Conservation (phyloP, 1,284 basidiomycete species). For the Porogramme epimiltina region DNA sequence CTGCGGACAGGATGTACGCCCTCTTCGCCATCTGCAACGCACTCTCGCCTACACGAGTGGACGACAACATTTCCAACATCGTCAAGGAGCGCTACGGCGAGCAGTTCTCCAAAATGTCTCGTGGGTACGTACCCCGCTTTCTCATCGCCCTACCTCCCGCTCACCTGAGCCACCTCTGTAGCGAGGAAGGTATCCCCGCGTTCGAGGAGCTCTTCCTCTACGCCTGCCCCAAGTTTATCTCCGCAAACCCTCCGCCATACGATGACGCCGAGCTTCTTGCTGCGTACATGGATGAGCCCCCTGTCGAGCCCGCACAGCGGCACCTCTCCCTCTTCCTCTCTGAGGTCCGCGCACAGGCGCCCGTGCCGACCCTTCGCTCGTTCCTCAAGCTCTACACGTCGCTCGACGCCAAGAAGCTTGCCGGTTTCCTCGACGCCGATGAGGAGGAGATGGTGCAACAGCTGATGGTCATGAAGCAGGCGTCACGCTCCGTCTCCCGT, state of each 20-base stretch:
- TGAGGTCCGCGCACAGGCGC: slow-evolving; percentile 76
- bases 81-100: slow-evolving; percentile 95
- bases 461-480: slow-evolving; percentile 96
- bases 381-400: slow-evolving; percentile 96
- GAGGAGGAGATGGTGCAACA: slow-evolving; percentile 96
- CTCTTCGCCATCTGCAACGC: slow-evolving; percentile 93
- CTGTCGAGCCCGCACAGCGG: slow-evolving; percentile 78
- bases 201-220: slow-evolving; percentile 96
- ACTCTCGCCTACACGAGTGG: slow-evolving; percentile 86
- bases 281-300: slow-evolving; percentile 47
- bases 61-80: slow-evolving; percentile 93
- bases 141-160: background rate
- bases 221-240: slow-evolving; percentile 96
- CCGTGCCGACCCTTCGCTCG: slow-evolving; percentile 85
- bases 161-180: slow-evolving; percentile 24
- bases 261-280: slow-evolving; percentile 76
- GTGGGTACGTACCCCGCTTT: slow-evolving; percentile 60
- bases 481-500: slow-evolving; percentile 74
- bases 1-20: slow-evolving; percentile 97
- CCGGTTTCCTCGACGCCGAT: slow-evolving; percentile 86
- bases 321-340: slow-evolving; percentile 85
- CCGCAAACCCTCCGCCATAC: slow-evolving; percentile 92
- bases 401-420: slow-evolving; percentile 89
- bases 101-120: slow-evolving; percentile 84
- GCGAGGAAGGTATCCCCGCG: slow-evolving; percentile 76